These are phyloP conservation scores for Chaetomium tenue DNA, from an alignment of 495 filamentous ascomycete genomes.

Conservation along the genomic window DNA sequence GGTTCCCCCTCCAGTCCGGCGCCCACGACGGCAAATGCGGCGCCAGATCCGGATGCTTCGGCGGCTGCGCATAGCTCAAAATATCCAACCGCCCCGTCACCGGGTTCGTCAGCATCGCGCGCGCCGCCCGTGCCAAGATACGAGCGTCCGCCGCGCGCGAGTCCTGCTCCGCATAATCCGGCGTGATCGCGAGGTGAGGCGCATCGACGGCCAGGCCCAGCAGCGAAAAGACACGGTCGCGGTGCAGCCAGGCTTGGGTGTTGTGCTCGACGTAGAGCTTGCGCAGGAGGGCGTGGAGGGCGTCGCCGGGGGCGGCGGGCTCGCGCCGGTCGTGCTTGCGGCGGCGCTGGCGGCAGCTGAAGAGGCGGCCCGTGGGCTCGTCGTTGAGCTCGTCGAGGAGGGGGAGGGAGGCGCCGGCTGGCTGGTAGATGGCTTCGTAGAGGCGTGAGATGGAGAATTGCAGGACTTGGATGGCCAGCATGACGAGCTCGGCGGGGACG, in stretches of 20 bases:
- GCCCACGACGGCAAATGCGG: not conserved
- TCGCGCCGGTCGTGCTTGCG: not conserved
- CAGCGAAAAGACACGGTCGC: not conserved
- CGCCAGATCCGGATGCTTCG: not conserved
- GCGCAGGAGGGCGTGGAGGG: not conserved
- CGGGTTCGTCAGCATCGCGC: not conserved
- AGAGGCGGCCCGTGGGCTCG: not conserved
- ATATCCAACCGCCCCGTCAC: not conserved
- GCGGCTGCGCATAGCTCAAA: not conserved
- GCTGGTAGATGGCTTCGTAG: not conserved
- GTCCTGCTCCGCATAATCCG: not conserved
- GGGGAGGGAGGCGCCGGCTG: not conserved
- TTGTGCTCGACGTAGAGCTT: constrained; percentile 8
- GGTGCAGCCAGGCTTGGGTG: not conserved
- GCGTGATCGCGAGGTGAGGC: not conserved
- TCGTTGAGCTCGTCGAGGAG: not conserved
- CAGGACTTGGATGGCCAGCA: not conserved
- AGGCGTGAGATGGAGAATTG: not conserved
- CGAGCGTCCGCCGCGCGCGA: not conserved
- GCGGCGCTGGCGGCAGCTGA: constrained; percentile 7
- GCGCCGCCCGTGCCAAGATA: not conserved
- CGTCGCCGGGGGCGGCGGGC: not conserved
- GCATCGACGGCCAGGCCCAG: not conserved
- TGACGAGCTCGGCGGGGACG: not conserved
- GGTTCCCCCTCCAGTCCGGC: not conserved